These are phyloP conservation scores for Furcasterigmium sp. DNA, from an alignment of 2,329 filamentous ascomycete species.

Conservation along the genomic window DNA sequence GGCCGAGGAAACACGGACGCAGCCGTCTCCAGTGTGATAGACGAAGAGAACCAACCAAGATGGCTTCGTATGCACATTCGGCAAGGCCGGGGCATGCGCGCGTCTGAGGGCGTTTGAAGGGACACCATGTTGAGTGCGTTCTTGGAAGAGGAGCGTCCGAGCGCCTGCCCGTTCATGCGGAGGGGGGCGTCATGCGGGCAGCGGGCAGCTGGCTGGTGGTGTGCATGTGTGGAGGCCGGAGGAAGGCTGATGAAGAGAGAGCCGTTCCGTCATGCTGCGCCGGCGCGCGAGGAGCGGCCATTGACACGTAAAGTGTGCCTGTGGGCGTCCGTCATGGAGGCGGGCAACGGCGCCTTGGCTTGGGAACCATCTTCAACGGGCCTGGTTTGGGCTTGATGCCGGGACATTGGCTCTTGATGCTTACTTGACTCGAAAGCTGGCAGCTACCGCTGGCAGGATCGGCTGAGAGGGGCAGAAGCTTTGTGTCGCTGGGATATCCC, in stretches of 20 bases:
- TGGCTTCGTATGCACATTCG: background rate
- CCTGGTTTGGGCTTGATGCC: too few relatives aligned
- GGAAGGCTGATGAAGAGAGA: background rate
- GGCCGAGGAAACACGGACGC: background rate
- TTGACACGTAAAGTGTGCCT: background rate
- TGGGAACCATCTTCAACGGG: too few relatives aligned
- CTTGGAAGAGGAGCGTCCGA: background rate
- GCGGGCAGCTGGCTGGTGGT: background rate
- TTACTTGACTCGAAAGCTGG: too few relatives aligned
- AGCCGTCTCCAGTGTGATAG: background rate
- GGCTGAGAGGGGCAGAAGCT: too few relatives aligned
- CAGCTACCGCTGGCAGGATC: too few relatives aligned
- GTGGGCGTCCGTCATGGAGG: background rate
- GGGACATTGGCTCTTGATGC: too few relatives aligned
- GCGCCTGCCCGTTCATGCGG: background rate
- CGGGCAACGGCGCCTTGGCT: too few relatives aligned
- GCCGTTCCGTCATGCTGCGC: background rate
- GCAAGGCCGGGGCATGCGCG: background rate
- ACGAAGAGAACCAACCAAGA: background rate
- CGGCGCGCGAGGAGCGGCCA: too few relatives aligned
- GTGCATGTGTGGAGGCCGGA: background rate
- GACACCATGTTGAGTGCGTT: background rate
- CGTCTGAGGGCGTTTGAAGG: conserved; percentile 1
- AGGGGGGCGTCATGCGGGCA: background rate
- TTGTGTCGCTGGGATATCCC: too few relatives aligned